Percentiles rank a stretch among this genome's conserved stretches.
Conservation (phyloP, 2,329 filamentous ascomycete genomes). For the Aspergillus pseudotamarii region DNA sequence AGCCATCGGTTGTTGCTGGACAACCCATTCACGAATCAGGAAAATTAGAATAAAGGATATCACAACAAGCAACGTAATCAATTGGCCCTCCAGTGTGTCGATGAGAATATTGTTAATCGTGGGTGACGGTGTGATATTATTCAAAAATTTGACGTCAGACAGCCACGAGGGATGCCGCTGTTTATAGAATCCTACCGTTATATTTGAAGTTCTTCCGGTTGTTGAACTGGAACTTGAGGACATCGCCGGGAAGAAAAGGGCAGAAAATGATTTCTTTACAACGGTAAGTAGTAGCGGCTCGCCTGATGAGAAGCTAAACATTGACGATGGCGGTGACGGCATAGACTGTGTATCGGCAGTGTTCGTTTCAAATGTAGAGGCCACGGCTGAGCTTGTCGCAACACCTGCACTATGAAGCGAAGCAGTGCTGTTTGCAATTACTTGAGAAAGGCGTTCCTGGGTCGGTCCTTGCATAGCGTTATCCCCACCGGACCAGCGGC, state of each 20-base stretch:
- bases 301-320: slow-evolving; percentile 44
- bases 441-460: slow-evolving; percentile 23
- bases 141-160: slow-evolving; percentile 61
- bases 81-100: slow-evolving; percentile 84
- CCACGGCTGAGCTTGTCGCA: slow-evolving; percentile 26
- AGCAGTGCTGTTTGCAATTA: slow-evolving; percentile 32
- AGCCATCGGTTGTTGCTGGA: slow-evolving; percentile 93
- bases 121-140: slow-evolving; percentile 65
- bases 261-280: slow-evolving; percentile 47
- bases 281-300: slow-evolving; percentile 52
- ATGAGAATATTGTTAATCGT: slow-evolving; percentile 77
- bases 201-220: slow-evolving; percentile 27
- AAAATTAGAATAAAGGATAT: slow-evolving; percentile 96
- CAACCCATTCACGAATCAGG: slow-evolving; percentile 93
- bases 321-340: slow-evolving; percentile 41
- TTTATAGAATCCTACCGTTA: slow-evolving; percentile 30
- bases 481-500: slow-evolving; percentile 59
- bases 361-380: slow-evolving; percentile 28
- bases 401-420: slow-evolving; percentile 23
- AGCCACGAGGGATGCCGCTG: slow-evolving; percentile 53
- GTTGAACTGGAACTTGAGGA: slow-evolving; percentile 31
- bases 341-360: slow-evolving; percentile 32
- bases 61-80: slow-evolving; percentile 90
- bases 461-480: slow-evolving; percentile 23
- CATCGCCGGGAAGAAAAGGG: slow-evolving; percentile 36